A percentile compares a stretch with the other conserved stretches of the same genome.
Evolutionary conservation across 139 green algal species (phyloP).

Genomic region (Auxenochlorella pyrenoidosa): DNA sequence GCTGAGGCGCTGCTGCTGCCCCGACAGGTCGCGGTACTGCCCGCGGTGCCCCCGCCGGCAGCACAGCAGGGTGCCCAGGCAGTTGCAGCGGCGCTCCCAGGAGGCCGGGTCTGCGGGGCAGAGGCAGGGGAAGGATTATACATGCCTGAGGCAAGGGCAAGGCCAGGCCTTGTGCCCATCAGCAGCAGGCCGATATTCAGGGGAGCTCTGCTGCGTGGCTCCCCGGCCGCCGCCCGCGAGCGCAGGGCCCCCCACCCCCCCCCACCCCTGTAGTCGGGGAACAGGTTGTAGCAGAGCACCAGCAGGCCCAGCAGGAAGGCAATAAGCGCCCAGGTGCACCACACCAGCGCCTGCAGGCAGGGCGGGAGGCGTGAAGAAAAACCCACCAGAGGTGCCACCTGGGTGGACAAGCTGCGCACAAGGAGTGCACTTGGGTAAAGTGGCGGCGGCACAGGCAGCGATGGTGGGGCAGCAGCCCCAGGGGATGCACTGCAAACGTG

Average conservation of each 20-base stretch:
- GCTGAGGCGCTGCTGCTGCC: slow-evolving; percentile 5
- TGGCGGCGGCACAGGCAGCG: too few relatives aligned
- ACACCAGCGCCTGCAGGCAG: slow-evolving; percentile 36
- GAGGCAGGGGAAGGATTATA: not conserved
- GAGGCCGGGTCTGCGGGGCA: slow-evolving; percentile 17
- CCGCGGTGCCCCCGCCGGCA: not conserved
- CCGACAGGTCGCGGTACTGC: slow-evolving; percentile 5
- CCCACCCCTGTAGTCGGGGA: slow-evolving; percentile 15
- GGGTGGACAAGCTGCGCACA: too few relatives aligned
- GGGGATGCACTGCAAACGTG: too few relatives aligned
- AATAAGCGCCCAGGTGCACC: slow-evolving; percentile 53
- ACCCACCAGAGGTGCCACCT: too few relatives aligned
- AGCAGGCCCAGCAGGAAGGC: slow-evolving; percentile 12
- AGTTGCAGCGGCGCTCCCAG: slow-evolving; percentile 54
- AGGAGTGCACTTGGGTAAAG: too few relatives aligned
- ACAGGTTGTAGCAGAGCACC: slow-evolving; percentile 51
- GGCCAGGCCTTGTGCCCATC: too few relatives aligned
- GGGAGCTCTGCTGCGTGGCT: too few relatives aligned
- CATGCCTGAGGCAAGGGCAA: not conserved
- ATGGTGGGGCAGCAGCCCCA: too few relatives aligned
- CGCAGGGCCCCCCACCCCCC: too few relatives aligned
- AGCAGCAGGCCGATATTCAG: not conserved
- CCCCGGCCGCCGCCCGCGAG: too few relatives aligned
- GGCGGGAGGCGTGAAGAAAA: not conserved
- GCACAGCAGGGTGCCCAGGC: slow-evolving; percentile 51